A percentile compares a stretch with the other conserved stretches of the same genome.
Evolutionary conservation across 1,139 yeast species (phyloP).

Genomic region (Hanseniaspora sp.): DNA sequence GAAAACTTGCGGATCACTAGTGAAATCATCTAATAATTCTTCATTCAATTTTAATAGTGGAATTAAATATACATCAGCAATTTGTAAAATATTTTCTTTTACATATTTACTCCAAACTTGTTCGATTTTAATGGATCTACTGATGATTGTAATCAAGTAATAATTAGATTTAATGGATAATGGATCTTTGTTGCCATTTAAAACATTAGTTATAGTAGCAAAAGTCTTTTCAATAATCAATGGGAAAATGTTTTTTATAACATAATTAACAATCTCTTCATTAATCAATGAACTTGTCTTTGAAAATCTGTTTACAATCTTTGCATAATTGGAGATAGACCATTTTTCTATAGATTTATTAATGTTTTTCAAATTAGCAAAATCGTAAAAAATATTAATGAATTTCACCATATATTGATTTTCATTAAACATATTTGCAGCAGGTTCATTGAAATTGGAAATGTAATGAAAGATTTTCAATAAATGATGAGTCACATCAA

Average conservation of each 20-base stretch:
- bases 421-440: conserved; percentile 38
- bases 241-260: conserved; percentile 48
- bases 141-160: conserved; percentile 54
- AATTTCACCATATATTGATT: conserved; percentile 36
- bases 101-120: conserved; percentile 1
- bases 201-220: not conserved
- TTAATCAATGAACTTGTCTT: conserved; percentile 28
- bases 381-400: conserved; percentile 45
- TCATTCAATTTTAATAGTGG: conserved; percentile 10
- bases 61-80: conserved; percentile 7
- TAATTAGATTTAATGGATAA: conserved; percentile 24
- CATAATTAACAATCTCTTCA: conserved; percentile 39
- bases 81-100: conserved; percentile 3
- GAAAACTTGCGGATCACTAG: conserved; percentile 9
- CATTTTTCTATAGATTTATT: conserved; percentile 42
- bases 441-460: conserved; percentile 42
- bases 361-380: conserved; percentile 44
- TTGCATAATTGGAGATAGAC: conserved; percentile 59
- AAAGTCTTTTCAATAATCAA: conserved; percentile 44
- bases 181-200: not conserved
- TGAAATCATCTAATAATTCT: conserved; percentile 6
- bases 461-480: conserved; percentile 56
- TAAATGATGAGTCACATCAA: conserved; percentile 20
- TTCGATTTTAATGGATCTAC: conserved; percentile 35
- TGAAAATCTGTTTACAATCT: conserved; percentile 37